phyloP scores from a whole-genome alignment of 1,284 basidiomycete species.

The Veloporphyrellus conicus region DNA sequence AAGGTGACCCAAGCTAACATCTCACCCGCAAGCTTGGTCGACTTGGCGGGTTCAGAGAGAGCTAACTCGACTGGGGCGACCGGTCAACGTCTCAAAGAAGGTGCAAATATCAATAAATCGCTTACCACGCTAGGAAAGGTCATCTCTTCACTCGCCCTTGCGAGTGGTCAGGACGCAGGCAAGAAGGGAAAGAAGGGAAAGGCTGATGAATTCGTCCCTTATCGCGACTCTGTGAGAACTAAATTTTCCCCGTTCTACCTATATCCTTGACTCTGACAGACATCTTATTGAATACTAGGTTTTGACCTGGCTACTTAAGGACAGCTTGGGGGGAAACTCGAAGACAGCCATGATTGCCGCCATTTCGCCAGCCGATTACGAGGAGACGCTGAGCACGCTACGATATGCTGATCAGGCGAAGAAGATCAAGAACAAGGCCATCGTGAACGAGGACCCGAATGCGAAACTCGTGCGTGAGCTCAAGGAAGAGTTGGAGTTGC shows the following conservation, averaged over 20 bases:
- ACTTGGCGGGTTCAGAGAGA: conserved; percentile 95
- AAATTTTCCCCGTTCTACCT: background rate
- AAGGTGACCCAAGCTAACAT: conserved; percentile 11
- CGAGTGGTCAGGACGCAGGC: conserved; percentile 55
- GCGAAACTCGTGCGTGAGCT: conserved; percentile 97
- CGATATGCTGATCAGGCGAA: conserved; percentile 98
- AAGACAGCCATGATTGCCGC: conserved; percentile 98
- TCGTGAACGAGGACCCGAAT: conserved; percentile 99
- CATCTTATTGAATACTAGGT: conserved; percentile 47
- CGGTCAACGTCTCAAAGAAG: conserved; percentile 89
- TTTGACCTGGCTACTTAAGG: conserved; percentile 96
- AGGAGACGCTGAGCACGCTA: conserved; percentile 92
- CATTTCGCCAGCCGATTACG: conserved; percentile 96
- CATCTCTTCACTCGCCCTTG: conserved; percentile 85
- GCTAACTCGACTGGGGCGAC: conserved; percentile 97
- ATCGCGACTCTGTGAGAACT: conserved; percentile 82
- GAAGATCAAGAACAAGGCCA: conserved; percentile 99
- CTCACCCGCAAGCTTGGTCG: conserved; percentile 63
- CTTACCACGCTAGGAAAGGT: conserved; percentile 96
- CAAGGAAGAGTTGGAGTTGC: conserved; percentile 93
- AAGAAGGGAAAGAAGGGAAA: conserved; percentile 84
- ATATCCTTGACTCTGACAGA: conserved; percentile 10
- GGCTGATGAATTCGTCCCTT: conserved; percentile 85
- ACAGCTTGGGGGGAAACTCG: conserved; percentile 92
- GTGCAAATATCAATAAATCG: conserved; percentile 97